Base-by-base conservation (phyloP, 805 yeast species). In the Metschnikowia arizonensis region DNA sequence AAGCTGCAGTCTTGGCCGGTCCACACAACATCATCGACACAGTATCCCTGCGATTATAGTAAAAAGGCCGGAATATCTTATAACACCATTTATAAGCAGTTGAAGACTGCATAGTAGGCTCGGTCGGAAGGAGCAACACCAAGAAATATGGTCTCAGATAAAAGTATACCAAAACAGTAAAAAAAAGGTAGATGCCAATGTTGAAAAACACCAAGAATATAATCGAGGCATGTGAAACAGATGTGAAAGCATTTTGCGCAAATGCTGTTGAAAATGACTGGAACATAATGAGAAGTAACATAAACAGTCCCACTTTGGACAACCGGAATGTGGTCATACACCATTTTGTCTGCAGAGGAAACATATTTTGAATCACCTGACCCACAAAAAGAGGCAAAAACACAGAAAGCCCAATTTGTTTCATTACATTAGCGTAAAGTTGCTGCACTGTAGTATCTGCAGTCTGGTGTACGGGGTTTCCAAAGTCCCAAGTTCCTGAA, bases 1-100 rank as follows among this genome's bases (percentile, higher is more conserved):
- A 69, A 0, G 96, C 96, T 0, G 95, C 96, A 1, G 96, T 88
- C 63, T 88, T 89, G 2, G 97, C 96, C 4, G 95, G 91, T 9
- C 95, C 96, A 64, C 96, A 87, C 48, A 88, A 74, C 84, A 88
- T 77, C 41, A 89, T 76, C 10, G 90, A 74, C 29, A 87, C 86
- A 0, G 96, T 79, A 57, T 89, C 96, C 42, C 69, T 63, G 53
- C 82, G 77, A 55, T 74, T 72, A 63, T 85, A 85, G 63, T 83
- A 85, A 56, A 85, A 87, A 1, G 91, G 91, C 44, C 72, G 62
- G 47, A 81, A 63, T 1, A 72, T 25, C 35, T 61, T 62, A 59
- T 80, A 77, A 18, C 69, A 49, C 52, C 62, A 64, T 5, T 54
- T 72, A 55, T 86, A 85, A 0, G 63, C 3, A 28, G 35, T 65